A percentile compares a stretch with the other conserved stretches of the same genome.
Conservation (phyloP, 2,329 filamentous ascomycete species). For the Leptographium procerum region DNA sequence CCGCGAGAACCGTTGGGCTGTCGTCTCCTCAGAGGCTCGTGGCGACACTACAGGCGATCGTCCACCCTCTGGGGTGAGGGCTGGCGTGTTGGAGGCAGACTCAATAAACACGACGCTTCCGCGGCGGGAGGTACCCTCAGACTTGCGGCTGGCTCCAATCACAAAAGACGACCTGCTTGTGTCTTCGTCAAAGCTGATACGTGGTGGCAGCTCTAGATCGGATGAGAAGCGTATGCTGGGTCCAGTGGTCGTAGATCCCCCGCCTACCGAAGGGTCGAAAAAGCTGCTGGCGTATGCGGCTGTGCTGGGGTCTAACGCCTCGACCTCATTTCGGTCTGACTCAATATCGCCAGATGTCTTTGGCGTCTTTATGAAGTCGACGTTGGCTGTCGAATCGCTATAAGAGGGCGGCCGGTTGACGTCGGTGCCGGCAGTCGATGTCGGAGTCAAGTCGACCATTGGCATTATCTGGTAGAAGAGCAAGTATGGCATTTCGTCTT, state of each 20-base stretch:
- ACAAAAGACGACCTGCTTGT: conserved; percentile 16
- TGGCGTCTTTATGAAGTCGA: conserved; percentile 15
- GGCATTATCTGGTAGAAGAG: conserved; percentile 93
- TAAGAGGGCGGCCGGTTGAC: conserved; percentile 48
- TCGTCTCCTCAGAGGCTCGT: conserved; percentile 40
- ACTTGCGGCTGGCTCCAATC: conserved; percentile 17
- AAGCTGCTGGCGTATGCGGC: conserved; percentile 24
- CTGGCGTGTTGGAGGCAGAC: conserved; percentile 24
- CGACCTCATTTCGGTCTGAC: conserved; percentile 12
- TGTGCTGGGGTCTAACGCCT: conserved; percentile 19
- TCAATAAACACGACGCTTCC: conserved; percentile 41
- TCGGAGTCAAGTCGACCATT: conserved; percentile 54
- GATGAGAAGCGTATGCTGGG: conserved; percentile 44
- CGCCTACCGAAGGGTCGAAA: conserved; percentile 29
- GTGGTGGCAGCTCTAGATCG: conserved; percentile 37
- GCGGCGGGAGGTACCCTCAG: conserved; percentile 28
- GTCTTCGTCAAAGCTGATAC: conserved; percentile 35
- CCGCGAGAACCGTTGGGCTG: conserved; percentile 42
- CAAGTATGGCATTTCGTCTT: conserved; percentile 84
- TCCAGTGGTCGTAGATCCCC: conserved; percentile 24
- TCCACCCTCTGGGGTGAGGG: conserved; percentile 21
- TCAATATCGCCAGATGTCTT: conserved; percentile 10
- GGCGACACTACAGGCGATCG: conserved; percentile 21
- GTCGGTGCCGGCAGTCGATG: conserved; percentile 35
- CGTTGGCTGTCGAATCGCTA: conserved; percentile 35